A percentile compares a stretch with the other conserved stretches of the same genome.
Conservation (phyloP, 192 early-diverging fungal genomes). For the Entrophospora sp. region DNA sequence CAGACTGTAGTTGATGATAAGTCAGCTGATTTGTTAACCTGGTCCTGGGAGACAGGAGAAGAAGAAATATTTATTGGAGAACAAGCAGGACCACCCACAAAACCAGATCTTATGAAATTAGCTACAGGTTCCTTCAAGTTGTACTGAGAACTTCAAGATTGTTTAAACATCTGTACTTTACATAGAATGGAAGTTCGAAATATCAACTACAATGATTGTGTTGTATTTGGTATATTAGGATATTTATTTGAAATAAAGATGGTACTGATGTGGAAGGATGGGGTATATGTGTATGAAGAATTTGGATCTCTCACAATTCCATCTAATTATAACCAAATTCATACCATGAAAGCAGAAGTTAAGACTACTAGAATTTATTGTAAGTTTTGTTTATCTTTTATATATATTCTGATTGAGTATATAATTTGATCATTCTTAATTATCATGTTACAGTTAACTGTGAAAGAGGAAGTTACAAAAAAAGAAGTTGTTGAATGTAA, state of each 20-base stretch:
- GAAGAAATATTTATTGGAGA: background rate
- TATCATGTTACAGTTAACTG: background rate
- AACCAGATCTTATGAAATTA: background rate
- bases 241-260: background rate
- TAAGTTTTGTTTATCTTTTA: background rate
- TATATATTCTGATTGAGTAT: background rate
- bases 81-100: constrained; percentile 1
- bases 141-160: background rate
- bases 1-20: background rate
- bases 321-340: background rate
- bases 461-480: background rate
- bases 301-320: background rate
- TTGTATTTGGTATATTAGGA: background rate
- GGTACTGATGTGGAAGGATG: constrained; percentile 8
- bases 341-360: background rate
- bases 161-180: constrained; percentile 1
- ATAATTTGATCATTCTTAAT: background rate
- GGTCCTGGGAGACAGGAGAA: background rate
- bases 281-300: constrained; percentile 6
- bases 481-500: background rate
- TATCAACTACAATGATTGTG: background rate
- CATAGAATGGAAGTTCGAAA: background rate
- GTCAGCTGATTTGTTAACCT: background rate
- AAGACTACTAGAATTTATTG: constrained; percentile 4
- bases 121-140: constrained; percentile 1